Base-by-base conservation (phyloP, 768 basidiomycete species). In the Omphalotus guepiniiformis region DNA sequence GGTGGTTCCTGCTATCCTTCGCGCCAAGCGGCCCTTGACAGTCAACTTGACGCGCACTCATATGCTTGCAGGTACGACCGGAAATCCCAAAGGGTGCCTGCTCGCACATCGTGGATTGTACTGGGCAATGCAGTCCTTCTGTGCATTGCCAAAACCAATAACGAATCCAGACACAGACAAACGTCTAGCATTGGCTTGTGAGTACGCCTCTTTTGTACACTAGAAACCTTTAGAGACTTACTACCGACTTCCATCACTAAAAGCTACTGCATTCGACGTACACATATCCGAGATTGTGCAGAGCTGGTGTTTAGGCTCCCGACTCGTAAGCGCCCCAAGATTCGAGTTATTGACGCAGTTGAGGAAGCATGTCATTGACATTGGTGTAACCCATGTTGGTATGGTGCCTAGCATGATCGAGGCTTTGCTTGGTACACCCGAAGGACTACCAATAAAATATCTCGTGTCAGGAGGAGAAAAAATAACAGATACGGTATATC, bases 181-280 rank as follows among this genome's bases (percentile, higher is more conserved):
- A 34, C 71, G 66, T 51, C 56, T 76, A 19, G 72, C 67, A 13
- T 58, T 74, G 29, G 76, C 74, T 30, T 78, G 73, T 76, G 41
- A 53, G 67, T 63, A 25, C 28, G 27, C 40, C 34, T 16, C 21
- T 15, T 38, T 13, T 47, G 30, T 23, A 9, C 29, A 23, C 32
- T 12, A 16, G 6, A 13, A 6, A 21, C 28, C 37, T 50, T 47
- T 26, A 29, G 12, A 39, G 7, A 13, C 29, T 56, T 15, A 53
- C 48, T 27, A 47, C 26, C 15, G 18, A 35, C 22, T 9, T 30
- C 28, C 8, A 50, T n/a, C n/a, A n/a, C n/a, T n/a, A n/a, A n/a
- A n/a, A 78, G 76, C 76, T 13, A 69, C 75, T 40, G 76, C 76
- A 9, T 78, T 78, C 52, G 76, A 78, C 47, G 76, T 78, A 0